Base-by-base conservation (phyloP, 768 basidiomycete genomes). In the Cystofilobasidium macerans region DNA sequence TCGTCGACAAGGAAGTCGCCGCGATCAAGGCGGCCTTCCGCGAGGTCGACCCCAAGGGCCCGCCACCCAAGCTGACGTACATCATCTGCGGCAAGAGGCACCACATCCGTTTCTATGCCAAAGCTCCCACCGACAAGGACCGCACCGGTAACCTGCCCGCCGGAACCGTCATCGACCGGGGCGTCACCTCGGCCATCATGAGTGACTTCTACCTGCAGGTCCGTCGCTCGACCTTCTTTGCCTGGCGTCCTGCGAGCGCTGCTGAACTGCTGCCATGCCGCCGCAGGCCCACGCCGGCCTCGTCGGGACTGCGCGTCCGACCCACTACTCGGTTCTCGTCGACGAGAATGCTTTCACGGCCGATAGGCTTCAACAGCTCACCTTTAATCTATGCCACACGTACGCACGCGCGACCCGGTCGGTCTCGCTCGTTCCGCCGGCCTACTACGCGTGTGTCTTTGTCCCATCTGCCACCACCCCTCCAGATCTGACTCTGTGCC, bases 11-110 rank as follows among this genome's bases (percentile, higher is more conserved):
- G 62, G 76, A 77, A 69, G 71, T 75, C 59, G 61, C 68, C 14
- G 75, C 74, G 1, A 72, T 76, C 28, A 57, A 71, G 11, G 54
- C 68, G 20, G 75, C 76, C 11, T 75, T 72, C 40, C 26, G 56
- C 13, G 47, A 57, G 16, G 65, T 75, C 53, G 67, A 70, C 28
- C 63, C 69, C 20, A 69, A 69, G 12, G 76, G 76, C 72, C 69
- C 65, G 57, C 75, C n/a, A n/a, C n/a, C 76, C 32, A 74, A 73
- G 68, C 47, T 77, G 57, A 74, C 73, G 12, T 71, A 73, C 38
- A 72, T 73, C 58, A 66, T 74, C 57, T 75, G 73, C 61, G 73
- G 73, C 40, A 77, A 77, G 65, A 59, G 73, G 30, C 57, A 66
- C 47, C 57, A 66, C 47, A 30, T 62, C 28, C 40, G 67, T 5